Conservation (phyloP, 2,329 filamentous ascomycete species). For the Thermothelomyces thermophilus region DNA sequence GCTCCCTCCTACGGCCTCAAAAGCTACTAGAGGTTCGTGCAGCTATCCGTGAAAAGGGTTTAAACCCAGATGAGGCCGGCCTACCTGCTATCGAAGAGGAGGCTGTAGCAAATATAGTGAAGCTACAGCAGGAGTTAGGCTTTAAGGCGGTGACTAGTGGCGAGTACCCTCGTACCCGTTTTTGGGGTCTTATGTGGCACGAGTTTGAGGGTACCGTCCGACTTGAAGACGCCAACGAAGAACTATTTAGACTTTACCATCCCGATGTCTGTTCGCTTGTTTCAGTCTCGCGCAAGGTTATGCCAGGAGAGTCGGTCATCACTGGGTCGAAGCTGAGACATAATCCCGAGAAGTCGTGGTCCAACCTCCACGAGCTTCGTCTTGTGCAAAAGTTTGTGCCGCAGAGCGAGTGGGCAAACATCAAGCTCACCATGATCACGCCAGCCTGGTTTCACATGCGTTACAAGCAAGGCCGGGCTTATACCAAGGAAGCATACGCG, state of each 20-base stretch:
- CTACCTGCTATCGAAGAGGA: conserved; percentile 57
- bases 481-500: conserved; percentile 48
- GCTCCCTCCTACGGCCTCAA: conserved; percentile 32
- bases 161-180: conserved; percentile 55
- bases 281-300: conserved; percentile 49
- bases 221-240: conserved; percentile 44
- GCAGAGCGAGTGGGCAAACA: conserved; percentile 42
- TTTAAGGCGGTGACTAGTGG: conserved; percentile 63
- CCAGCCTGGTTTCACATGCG: conserved; percentile 48
- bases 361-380: conserved; percentile 45
- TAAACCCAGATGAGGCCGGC: conserved; percentile 45
- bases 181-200: conserved; percentile 49
- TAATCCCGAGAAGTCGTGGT: conserved; percentile 35
- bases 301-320: conserved; percentile 51
- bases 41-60: conserved; percentile 49
- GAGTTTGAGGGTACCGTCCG: conserved; percentile 44
- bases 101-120: conserved; percentile 59
- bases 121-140: conserved; percentile 60
- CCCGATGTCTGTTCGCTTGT: conserved; percentile 48
- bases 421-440: conserved; percentile 50
- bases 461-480: conserved; percentile 51
- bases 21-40: conserved; percentile 44
- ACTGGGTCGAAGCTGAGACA: conserved; percentile 42
- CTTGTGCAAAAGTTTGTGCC: conserved; percentile 42
- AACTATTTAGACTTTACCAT: conserved; percentile 49